Conservation (phyloP, 306 rosid species). For the Geum urbanum region DNA sequence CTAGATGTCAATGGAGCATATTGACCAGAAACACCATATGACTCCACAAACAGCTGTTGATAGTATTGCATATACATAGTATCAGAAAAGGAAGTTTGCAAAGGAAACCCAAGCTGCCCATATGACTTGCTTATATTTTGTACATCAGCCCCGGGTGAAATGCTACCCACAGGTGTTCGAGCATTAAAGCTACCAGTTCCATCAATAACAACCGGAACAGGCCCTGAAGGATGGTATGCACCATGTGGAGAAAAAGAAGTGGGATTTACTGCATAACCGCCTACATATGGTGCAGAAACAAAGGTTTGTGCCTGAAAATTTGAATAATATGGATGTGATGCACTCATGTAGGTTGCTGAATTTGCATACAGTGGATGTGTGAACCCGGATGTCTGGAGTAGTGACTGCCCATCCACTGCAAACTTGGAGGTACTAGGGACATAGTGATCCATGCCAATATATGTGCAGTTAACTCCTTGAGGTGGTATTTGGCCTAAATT, state of each 20-base stretch:
- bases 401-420: conserved; percentile 43
- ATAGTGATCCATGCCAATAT: conserved; percentile 39
- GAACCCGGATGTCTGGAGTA: conserved; percentile 56
- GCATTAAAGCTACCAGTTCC: conserved; percentile 36
- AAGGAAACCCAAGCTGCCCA: conserved; percentile 42
- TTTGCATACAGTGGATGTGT: conserved; percentile 56
- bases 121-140: conserved; percentile 41
- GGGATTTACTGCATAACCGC: conserved; percentile 43
- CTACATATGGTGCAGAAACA: conserved; percentile 39
- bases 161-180: conserved; percentile 38
- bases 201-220: conserved; percentile 43
- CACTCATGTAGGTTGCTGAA: conserved; percentile 45
- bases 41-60: conserved; percentile 36
- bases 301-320: conserved; percentile 36
- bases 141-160: conserved; percentile 35
- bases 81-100: conserved; percentile 49
- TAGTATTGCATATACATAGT: conserved; percentile 41
- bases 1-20: conserved; percentile 37
- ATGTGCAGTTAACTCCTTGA: conserved; percentile 34
- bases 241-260: conserved; percentile 35
- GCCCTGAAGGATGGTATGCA: conserved; percentile 48
- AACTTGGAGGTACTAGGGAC: conserved; percentile 38
- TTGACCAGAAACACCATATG: conserved; percentile 38
- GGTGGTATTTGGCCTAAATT: conserved; percentile 38
- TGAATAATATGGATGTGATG: conserved; percentile 49